Percentiles rank a stretch among this genome's conserved stretches.
Evolutionary conservation across 495 filamentous ascomycete species (phyloP).

Genomic region (Chaetomium cochliodes): DNA sequence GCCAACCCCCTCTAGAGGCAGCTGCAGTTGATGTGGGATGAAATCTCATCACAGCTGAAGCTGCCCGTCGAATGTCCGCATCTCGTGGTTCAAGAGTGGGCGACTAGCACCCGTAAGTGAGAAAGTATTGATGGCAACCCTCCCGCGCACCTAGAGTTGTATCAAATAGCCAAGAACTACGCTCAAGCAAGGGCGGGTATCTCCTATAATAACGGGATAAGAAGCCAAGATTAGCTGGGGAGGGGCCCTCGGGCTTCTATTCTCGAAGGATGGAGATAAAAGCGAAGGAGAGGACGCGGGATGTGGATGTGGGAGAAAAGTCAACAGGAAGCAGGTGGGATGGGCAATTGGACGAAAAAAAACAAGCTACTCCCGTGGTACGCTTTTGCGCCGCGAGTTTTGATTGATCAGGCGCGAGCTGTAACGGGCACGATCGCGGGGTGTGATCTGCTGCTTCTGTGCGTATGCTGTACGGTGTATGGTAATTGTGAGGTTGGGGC

Average conservation of each 20-base stretch:
- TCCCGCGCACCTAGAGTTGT: no score
- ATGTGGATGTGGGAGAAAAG: not conserved
- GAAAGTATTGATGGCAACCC: not conserved
- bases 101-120: not conserved
- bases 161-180: no score
- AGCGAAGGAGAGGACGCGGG: not conserved
- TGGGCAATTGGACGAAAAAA: not conserved
- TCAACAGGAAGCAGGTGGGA: not conserved
- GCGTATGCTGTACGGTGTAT: not conserved
- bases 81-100: not conserved
- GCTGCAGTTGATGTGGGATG: slow-evolving; percentile 6
- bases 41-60: not conserved
- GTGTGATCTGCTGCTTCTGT: slow-evolving; percentile 8
- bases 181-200: no score
- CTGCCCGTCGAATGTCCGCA: not conserved
- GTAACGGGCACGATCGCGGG: not conserved
- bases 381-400: not conserved
- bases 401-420: slow-evolving; percentile 9
- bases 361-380: slow-evolving; percentile 8
- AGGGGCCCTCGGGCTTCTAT: no score
- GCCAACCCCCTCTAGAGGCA: not conserved
- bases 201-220: not conserved
- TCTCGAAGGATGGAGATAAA: not conserved
- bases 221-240: not conserved
- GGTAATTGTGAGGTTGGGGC: slow-evolving; percentile 20